These are phyloP conservation scores for Penicillium turbatum DNA, from an alignment of 495 filamentous ascomycete genomes.

Conservation along the genomic window DNA sequence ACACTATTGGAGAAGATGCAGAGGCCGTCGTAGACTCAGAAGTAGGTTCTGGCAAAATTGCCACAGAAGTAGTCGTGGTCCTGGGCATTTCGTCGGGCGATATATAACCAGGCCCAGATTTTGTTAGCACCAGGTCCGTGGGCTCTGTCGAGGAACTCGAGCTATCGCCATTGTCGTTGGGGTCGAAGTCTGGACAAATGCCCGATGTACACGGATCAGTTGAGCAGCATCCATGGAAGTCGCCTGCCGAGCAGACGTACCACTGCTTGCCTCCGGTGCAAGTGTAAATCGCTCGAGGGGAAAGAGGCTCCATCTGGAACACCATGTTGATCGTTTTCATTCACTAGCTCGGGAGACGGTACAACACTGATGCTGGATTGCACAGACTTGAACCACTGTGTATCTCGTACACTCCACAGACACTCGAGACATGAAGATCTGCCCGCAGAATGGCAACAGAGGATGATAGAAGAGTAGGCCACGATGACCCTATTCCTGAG, in stretches of 20 bases:
- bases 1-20: background rate
- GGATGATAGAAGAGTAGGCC: background rate
- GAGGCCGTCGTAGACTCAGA: background rate
- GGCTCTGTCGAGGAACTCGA: background rate
- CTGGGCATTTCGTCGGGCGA: background rate
- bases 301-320: slow-evolving; percentile 3
- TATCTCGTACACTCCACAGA: background rate
- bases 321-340: background rate
- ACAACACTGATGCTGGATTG: background rate
- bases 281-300: slow-evolving; percentile 9
- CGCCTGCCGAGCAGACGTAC: slow-evolving; percentile 31
- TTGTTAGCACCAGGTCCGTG: background rate
- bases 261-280: slow-evolving; percentile 21
- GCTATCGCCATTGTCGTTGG: slow-evolving; percentile 1
- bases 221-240: slow-evolving; percentile 38
- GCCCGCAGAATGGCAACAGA: background rate
- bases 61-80: background rate
- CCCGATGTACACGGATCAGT: slow-evolving; percentile 34
- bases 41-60: background rate
- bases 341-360: background rate
- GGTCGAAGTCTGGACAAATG: slow-evolving; percentile 26
- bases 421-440: background rate
- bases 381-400: background rate
- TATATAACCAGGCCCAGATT: background rate
- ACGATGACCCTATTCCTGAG: background rate